Conservation (phyloP, 495 filamentous ascomycete species). For the Tuber calosporum region DNA sequence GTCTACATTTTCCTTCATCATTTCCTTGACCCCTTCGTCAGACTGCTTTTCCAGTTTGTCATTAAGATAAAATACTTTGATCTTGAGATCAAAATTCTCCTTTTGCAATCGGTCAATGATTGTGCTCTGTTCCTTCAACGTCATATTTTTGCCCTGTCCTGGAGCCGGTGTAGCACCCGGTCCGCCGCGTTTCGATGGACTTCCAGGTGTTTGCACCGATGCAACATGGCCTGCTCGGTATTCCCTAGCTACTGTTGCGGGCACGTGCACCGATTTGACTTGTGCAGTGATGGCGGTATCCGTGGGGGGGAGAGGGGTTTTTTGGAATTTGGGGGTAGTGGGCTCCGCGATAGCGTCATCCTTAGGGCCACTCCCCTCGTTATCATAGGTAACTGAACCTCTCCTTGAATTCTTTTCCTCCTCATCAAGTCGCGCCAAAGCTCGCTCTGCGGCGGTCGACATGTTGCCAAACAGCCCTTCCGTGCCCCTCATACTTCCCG, state of each 20-base stretch:
- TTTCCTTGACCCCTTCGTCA: slow-evolving; percentile 92
- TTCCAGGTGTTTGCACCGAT: slow-evolving; percentile 51
- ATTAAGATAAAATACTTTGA: slow-evolving; percentile 94
- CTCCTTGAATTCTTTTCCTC: slow-evolving; percentile 48
- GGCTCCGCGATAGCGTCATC: slow-evolving; percentile 45
- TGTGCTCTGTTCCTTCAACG: slow-evolving; percentile 91
- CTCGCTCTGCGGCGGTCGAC: slow-evolving; percentile 47
- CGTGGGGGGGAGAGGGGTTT: slow-evolving; percentile 55
- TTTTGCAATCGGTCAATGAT: slow-evolving; percentile 93
- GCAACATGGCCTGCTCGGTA: slow-evolving; percentile 51
- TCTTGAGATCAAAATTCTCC: slow-evolving; percentile 94
- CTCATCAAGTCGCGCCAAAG: slow-evolving; percentile 57
- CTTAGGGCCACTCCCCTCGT: slow-evolving; percentile 19
- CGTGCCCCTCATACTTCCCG: slow-evolving; percentile 26
- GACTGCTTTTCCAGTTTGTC: slow-evolving; percentile 87
- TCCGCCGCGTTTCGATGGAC: slow-evolving; percentile 52
- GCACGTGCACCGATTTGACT: slow-evolving; percentile 79
- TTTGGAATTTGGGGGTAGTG: slow-evolving; percentile 50
- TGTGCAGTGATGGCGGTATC: slow-evolving; percentile 86
- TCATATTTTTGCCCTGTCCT: slow-evolving; percentile 71
- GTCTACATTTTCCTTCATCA: slow-evolving; percentile 95
- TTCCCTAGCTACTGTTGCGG: slow-evolving; percentile 77
- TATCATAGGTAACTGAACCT: slow-evolving; percentile 32
- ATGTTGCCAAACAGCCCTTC: slow-evolving; percentile 24
- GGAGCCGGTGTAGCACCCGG: slow-evolving; percentile 49